Evolutionary conservation across 2,329 filamentous ascomycete genomes (phyloP).

Genomic region (Penicillium sp.): DNA sequence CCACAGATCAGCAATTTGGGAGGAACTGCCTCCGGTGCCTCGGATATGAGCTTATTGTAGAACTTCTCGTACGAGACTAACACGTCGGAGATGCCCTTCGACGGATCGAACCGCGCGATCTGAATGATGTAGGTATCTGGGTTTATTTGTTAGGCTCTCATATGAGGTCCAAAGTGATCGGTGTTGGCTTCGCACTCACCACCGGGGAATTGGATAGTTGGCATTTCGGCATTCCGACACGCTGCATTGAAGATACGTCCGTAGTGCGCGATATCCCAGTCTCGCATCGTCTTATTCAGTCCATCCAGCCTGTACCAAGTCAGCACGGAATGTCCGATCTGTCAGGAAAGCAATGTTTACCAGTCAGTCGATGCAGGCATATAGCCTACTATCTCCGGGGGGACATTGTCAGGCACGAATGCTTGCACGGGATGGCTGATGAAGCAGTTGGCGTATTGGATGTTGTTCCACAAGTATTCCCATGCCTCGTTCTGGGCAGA

Average conservation of each 20-base stretch:
- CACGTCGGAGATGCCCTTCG: constrained; percentile 78
- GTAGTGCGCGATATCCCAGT: constrained; percentile 73
- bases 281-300: constrained; percentile 72
- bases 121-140: constrained; percentile 74
- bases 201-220: constrained; percentile 42
- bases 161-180: no score
- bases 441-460: constrained; percentile 73
- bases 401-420: constrained; percentile 72
- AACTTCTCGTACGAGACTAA: constrained; percentile 76
- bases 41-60: constrained; percentile 58
- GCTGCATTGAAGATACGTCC: constrained; percentile 70
- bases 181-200: constrained; percentile 19
- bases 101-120: constrained; percentile 79
- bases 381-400: constrained; percentile 68
- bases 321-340: constrained; percentile 14
- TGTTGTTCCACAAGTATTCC: constrained; percentile 70
- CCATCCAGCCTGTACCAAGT: constrained; percentile 65
- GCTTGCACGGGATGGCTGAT: constrained; percentile 77
- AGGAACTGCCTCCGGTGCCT: constrained; percentile 55
- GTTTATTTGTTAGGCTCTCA: not conserved
- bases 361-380: constrained; percentile 82
- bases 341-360: constrained; percentile 35
- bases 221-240: constrained; percentile 58
- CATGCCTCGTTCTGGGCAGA: constrained; percentile 74
- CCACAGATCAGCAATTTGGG: constrained; percentile 74